Evolutionary conservation across 306 rosid species (phyloP), one percentile per base, ranked within the genome.

Genomic region (Astragalus membranaceus): DNA sequence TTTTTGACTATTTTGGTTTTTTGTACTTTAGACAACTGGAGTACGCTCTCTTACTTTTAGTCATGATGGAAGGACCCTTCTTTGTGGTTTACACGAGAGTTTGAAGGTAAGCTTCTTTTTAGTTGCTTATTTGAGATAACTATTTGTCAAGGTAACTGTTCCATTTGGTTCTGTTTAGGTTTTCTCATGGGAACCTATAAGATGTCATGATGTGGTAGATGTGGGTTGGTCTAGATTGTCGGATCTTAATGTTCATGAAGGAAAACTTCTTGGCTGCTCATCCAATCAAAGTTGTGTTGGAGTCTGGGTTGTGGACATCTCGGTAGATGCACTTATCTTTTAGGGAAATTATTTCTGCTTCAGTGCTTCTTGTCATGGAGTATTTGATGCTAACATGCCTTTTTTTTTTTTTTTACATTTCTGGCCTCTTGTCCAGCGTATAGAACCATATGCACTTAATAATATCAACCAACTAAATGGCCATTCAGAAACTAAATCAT

Each of bases 251-350:
- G 92, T 94, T 83, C 99, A 94, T 13, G 99, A 94, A 75, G 99
- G 97, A 65, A 94, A 94, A 67, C 99, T 94, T 82, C 96, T 94
- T 77, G 99, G 99, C 67, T 91, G 99, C 84, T 94, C 99, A 30
- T 89, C 78, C 85, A 91, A 94, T 85, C 99, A 94, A 80, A 94
- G 92, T 68, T 94, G 99, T 73, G 99, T 94, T 62, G 99, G 99
- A 76, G 97, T 94, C 71, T 94, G 99, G 99, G 99, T 94, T 70
- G 99, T 94, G 39, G 99, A 94, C 81, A 94, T 91, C 74, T 76
- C 91, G 97, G 99, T 94, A 91, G 49, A 57, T 49, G 67, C 70
- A 77, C 72, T 62, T 74, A 17, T 75, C 17, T 65, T 32, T 46
- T 15, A 51, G 17, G 36, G 30, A 67, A 33, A 16, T 15, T 56